Evolutionary conservation across 768 basidiomycete genomes (phyloP), one percentile per base, ranked within the genome.

Genomic region (Mycena haematopus): DNA sequence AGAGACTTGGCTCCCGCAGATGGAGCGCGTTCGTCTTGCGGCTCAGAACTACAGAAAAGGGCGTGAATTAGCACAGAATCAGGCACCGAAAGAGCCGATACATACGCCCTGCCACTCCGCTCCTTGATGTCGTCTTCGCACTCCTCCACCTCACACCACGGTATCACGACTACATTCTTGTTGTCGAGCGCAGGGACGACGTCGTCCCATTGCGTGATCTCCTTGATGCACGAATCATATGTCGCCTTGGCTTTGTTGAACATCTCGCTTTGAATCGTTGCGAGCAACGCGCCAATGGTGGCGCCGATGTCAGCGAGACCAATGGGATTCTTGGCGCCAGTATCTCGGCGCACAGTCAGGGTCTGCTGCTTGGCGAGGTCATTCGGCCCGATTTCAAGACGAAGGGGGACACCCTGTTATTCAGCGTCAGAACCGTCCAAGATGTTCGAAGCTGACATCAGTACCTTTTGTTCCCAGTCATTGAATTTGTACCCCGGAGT

Each of bases 51-150:
- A 68, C 62, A 68, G 47, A 60, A 62, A 57, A 62, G 19, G 42
- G 64, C 63, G 25, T 13, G 9, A 6, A 62, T 64, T 42, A 70
- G 44, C 40, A 25, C 60, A 27, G 22, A 19, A 17, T 4, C n/a
- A 22, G 57, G 11, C 62, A 50, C 31, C 49, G 50, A 66, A 42
- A 44, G 61, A 63, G 63, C 66, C 70, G 68, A 60, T 21, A 78
- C 79, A 81, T 76, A 96, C 93, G 90, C 86, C 74, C 87, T 82
- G 59, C 87, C 93, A 72, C 90, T 93, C 65, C 92, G 83, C 70
- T 99, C 95, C 81, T 99, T 99, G 83, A 99, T 98, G 70, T 95
- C 93, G 73, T 99, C 96, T 76, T 99, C 97, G 72, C 97, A 99
- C 15, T 82, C 83, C 73, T 92, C 93, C 21, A 80, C 84, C 76